These are phyloP conservation scores for Oryza meridionalis DNA, from an alignment of 176 grass and related monocot species.

Conservation along the genomic window DNA sequence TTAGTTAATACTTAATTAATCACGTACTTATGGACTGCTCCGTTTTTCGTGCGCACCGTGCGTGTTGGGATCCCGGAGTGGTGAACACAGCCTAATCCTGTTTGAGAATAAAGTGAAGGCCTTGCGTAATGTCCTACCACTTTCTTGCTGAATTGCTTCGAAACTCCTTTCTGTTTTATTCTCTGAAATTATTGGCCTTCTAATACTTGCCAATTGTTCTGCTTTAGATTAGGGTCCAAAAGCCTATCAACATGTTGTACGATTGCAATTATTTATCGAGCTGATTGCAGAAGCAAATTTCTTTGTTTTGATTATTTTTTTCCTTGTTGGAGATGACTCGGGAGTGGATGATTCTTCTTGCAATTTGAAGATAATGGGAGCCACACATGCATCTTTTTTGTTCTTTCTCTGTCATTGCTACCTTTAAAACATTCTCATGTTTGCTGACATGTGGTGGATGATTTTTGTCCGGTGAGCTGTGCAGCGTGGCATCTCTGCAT, in stretches of 20 bases:
- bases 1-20: no score
- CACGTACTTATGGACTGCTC: no score
- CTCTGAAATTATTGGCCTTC: neutral
- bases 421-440: slow-evolving; percentile 20
- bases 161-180: neutral
- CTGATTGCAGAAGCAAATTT: neutral
- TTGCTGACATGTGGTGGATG: slow-evolving; percentile 15
- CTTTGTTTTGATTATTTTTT: neutral
- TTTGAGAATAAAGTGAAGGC: neutral
- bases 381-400: neutral
- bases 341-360: neutral
- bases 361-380: neutral
- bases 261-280: neutral
- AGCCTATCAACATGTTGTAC: neutral
- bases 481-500: neutral
- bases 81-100: neutral
- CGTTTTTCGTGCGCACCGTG: no score
- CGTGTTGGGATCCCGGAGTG: no score
- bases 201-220: neutral
- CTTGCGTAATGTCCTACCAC: neutral
- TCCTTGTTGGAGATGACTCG: neutral
- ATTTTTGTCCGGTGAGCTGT: neutral
- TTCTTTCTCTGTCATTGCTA: neutral
- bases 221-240: neutral
- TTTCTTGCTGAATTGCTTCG: neutral